Percentiles rank a stretch among this genome's conserved stretches.
phyloP scores from a whole-genome alignment of 306 rosid species.

The Corylus heterophylla region DNA sequence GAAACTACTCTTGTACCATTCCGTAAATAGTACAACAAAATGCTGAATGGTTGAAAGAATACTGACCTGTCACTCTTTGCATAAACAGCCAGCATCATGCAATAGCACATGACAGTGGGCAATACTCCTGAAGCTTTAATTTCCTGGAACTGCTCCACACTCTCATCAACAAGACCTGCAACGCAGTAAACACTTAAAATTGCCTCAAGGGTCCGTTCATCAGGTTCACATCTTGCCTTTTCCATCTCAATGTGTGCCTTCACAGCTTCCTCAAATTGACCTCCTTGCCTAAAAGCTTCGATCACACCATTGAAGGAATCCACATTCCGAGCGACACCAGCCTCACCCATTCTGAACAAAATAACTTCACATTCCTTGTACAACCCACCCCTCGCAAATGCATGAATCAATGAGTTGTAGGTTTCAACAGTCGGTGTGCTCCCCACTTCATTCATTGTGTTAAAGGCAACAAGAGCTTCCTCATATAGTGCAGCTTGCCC shows the following conservation, averaged over 20 bases:
- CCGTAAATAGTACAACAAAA: conserved; percentile 16
- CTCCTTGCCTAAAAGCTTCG: conserved; percentile 86
- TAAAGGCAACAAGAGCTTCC: conserved; percentile 92
- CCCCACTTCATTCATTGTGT: conserved; percentile 91
- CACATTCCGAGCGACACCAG: conserved; percentile 56
- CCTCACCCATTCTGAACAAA: conserved; percentile 55
- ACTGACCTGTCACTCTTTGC: conserved; percentile 84
- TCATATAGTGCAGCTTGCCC: conserved; percentile 88
- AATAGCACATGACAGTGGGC: conserved; percentile 90
- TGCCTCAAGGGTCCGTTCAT: conserved; percentile 79
- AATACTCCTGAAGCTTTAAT: conserved; percentile 72
- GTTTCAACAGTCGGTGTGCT: conserved; percentile 69
- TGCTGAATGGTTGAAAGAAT: conserved; percentile 8
- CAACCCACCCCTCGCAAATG: conserved; percentile 80
- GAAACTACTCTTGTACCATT: conserved; percentile 14
- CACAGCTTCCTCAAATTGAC: conserved; percentile 84
- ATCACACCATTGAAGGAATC: conserved; percentile 73
- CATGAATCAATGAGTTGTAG: conserved; percentile 66
- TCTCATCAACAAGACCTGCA: conserved; percentile 86
- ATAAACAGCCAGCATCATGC: conserved; percentile 93
- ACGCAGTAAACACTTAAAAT: conserved; percentile 75
- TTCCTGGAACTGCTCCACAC: conserved; percentile 89
- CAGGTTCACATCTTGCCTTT: conserved; percentile 69
- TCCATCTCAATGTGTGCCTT: conserved; percentile 79
- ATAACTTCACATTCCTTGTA: conserved; percentile 75